Percentiles rank a stretch among this genome's conserved stretches.
phyloP scores from a whole-genome alignment of 192 early-diverging fungal genomes.

The Linnemannia elongata region DNA sequence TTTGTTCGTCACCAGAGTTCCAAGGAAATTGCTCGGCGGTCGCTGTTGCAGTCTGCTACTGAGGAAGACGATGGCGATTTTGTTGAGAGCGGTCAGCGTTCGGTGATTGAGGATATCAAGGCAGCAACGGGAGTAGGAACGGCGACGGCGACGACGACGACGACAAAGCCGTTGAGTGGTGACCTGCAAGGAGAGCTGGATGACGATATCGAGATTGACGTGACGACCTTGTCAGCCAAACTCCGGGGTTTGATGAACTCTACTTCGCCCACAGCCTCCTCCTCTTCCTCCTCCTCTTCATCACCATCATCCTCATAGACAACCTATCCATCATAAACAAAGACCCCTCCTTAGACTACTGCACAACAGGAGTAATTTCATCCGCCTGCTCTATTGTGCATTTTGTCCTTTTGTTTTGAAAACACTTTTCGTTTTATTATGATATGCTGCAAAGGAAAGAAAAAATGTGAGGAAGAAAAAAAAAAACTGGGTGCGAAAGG shows the following conservation, averaged over 20 bases:
- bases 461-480: background rate
- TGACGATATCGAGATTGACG: slow-evolving; percentile 52
- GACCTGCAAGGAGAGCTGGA: slow-evolving; percentile 27
- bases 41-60: background rate
- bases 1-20: slow-evolving; percentile 32
- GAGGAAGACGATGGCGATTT: background rate
- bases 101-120: background rate
- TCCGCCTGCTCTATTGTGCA: background rate
- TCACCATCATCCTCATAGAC: background rate
- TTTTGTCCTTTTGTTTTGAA: background rate
- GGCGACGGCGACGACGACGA: background rate
- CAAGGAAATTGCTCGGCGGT: slow-evolving; percentile 1
- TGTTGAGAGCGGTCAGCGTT: background rate
- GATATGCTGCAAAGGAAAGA: background rate
- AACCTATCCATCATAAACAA: background rate
- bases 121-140: background rate
- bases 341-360: background rate
- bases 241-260: slow-evolving; percentile 31
- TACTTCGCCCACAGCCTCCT: background rate
- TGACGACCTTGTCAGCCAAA: slow-evolving; percentile 50
- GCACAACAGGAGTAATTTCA: background rate
- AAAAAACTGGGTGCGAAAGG: background rate
- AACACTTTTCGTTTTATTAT: slow-evolving; percentile 4
- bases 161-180: background rate
- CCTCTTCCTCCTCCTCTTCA: background rate